Evolutionary conservation across 257 asterid species (phyloP).

Genomic region (Ajuga chamaepitys): DNA sequence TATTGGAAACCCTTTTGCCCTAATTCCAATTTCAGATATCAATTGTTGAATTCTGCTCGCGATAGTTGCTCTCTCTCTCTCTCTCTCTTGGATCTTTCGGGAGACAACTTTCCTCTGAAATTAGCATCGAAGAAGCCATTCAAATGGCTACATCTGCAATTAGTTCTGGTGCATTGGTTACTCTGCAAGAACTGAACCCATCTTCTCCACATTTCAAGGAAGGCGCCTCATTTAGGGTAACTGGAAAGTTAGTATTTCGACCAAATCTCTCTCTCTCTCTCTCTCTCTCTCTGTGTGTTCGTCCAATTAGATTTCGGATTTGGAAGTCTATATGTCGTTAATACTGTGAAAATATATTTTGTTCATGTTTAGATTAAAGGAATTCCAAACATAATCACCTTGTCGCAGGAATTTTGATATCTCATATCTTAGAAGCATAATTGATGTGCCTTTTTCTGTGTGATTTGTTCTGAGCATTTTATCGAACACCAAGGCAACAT

Average conservation of each 20-base stretch:
- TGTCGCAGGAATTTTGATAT: background rate
- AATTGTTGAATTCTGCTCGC: background rate
- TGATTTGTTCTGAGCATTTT: background rate
- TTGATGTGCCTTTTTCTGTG: background rate
- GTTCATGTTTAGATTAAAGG: background rate
- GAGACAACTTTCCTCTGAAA: background rate
- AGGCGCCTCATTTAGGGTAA: conserved; percentile 72
- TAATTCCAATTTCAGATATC: background rate
- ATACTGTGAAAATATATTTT: background rate
- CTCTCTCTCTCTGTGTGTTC: background rate
- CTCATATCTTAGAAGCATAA: background rate
- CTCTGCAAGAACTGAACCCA: conserved; percentile 58
- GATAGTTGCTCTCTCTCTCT: background rate
- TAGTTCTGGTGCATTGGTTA: conserved; percentile 60
- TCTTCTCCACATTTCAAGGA: conserved; percentile 66
- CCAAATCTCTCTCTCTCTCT: background rate
- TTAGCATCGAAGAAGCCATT: background rate
- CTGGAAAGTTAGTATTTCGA: conserved; percentile 65
- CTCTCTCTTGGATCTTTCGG: background rate
- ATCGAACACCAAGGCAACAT: background rate
- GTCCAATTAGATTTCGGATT: background rate
- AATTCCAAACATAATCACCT: background rate
- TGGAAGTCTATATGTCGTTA: no score
- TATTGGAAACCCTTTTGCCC: background rate
- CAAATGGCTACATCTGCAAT: conserved; percentile 42